phyloP scores from a whole-genome alignment of 2,329 filamentous ascomycete genomes.

The Cladorrhinum sp. region DNA sequence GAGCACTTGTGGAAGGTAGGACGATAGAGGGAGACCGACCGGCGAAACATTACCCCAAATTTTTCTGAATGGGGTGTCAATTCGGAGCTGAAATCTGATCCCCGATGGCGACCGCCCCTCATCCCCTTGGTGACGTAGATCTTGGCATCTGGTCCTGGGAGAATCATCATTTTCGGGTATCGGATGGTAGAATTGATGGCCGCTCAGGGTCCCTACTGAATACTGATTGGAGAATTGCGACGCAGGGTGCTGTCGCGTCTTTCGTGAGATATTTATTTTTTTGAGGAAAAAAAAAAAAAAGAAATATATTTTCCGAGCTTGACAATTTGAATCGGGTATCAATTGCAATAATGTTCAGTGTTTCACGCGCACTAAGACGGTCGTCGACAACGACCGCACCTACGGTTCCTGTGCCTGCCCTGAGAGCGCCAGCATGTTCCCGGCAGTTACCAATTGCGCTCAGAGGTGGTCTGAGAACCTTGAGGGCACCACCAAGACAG shows the following conservation, averaged over 20 bases:
- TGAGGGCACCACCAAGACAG: not conserved
- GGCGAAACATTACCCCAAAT: not conserved
- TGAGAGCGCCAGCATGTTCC: conserved; percentile 4
- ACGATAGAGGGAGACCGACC: too few relatives aligned
- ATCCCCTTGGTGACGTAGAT: not conserved
- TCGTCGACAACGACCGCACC: not conserved
- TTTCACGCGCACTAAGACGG: not conserved
- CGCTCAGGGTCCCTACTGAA: not conserved
- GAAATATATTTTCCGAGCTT: too few relatives aligned
- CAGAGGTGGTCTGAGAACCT: not conserved
- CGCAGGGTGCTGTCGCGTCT: not conserved
- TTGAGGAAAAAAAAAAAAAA: not conserved
- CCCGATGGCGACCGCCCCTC: not conserved
- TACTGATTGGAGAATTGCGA: not conserved
- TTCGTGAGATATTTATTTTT: not conserved
- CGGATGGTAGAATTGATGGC: not conserved
- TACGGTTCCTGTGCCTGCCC: not conserved
- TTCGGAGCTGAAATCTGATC: not conserved
- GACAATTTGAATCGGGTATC: too few relatives aligned
- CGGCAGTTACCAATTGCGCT: conserved; percentile 1
- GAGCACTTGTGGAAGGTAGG: too few relatives aligned
- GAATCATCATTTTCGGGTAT: not conserved
- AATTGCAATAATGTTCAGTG: not conserved
- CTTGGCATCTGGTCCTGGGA: not conserved
- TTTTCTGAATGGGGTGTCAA: not conserved